Conservation (phyloP, 768 basidiomycete genomes). For the Hypholoma fasciculare region DNA sequence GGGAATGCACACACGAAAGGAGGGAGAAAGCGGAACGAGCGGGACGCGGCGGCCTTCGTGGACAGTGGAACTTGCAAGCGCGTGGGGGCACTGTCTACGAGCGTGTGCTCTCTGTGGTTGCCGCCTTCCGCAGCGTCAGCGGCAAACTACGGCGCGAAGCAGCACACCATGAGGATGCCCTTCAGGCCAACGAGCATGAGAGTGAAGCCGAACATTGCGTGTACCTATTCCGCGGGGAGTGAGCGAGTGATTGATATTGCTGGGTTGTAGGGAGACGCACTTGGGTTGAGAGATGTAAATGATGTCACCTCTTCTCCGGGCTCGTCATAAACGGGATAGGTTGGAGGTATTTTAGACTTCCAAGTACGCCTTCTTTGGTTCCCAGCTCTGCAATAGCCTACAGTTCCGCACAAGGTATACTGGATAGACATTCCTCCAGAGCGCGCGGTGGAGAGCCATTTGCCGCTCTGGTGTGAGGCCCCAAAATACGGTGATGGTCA, state of each 20-base stretch:
- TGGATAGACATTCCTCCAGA: too few relatives aligned
- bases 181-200: constrained; percentile 82
- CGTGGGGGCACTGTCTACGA: constrained; percentile 36
- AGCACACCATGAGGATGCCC: constrained; percentile 84
- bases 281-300: constrained; percentile 60
- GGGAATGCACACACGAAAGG: constrained; percentile 67
- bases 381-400: too few relatives aligned
- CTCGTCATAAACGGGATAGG: too few relatives aligned
- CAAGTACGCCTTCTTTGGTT: too few relatives aligned
- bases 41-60: constrained; percentile 31
- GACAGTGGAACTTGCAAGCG: constrained; percentile 7
- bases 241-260: neutral
- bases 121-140: constrained; percentile 43
- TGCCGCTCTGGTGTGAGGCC: too few relatives aligned
- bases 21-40: constrained; percentile 83
- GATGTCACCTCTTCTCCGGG: too few relatives aligned
- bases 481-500: too few relatives aligned
- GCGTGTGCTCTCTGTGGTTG: constrained; percentile 64
- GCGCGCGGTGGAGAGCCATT: too few relatives aligned
- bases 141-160: constrained; percentile 44
- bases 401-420: too few relatives aligned
- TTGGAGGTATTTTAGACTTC: too few relatives aligned
- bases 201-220: constrained; percentile 80
- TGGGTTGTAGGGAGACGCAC: constrained; percentile 32
- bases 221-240: constrained; percentile 50